A percentile compares a stretch with the other conserved stretches of the same genome.
Evolutionary conservation across 139 green algal genomes (phyloP).

Genomic region (Coelastrella sp.): DNA sequence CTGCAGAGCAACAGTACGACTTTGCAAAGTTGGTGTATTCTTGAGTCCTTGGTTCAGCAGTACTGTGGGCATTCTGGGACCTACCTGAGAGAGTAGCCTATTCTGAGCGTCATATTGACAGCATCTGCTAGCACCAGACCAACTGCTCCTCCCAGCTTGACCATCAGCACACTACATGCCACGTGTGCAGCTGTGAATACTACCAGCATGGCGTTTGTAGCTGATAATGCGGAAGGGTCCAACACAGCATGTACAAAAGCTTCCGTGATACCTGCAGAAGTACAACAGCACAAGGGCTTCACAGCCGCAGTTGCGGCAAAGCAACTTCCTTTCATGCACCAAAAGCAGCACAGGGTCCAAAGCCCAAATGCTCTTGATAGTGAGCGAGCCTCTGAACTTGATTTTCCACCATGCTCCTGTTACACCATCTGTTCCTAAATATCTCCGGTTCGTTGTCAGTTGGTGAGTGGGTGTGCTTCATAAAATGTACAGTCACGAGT

Average conservation of each 20-base stretch:
- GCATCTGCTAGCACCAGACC: slow-evolving; percentile 82
- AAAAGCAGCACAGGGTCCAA: not conserved
- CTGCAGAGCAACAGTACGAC: not conserved
- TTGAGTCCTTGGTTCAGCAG: too few relatives aligned
- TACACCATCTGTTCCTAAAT: too few relatives aligned
- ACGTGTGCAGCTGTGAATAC: slow-evolving; percentile 67
- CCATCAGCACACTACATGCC: slow-evolving; percentile 56
- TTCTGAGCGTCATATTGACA: slow-evolving; percentile 83
- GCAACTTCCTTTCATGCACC: not conserved
- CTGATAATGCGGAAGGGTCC: slow-evolving; percentile 55
- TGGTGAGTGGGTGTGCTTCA: too few relatives aligned
- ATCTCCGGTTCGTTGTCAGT: too few relatives aligned
- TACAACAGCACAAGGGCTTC: not conserved
- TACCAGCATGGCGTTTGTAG: slow-evolving; percentile 74
- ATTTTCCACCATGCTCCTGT: too few relatives aligned
- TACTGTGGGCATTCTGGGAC: not conserved
- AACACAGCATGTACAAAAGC: slow-evolving; percentile 86
- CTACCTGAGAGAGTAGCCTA: slow-evolving; percentile 76
- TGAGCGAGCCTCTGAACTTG: too few relatives aligned
- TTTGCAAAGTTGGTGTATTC: not conserved
- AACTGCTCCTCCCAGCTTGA: slow-evolving; percentile 54
- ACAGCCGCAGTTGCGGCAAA: too few relatives aligned
- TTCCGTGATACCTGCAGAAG: slow-evolving; percentile 81
- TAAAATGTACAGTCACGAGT: too few relatives aligned
- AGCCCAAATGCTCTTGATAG: too few relatives aligned